phyloP scores from a whole-genome alignment of 306 rosid genomes.

The Vigna unguiculata region DNA sequence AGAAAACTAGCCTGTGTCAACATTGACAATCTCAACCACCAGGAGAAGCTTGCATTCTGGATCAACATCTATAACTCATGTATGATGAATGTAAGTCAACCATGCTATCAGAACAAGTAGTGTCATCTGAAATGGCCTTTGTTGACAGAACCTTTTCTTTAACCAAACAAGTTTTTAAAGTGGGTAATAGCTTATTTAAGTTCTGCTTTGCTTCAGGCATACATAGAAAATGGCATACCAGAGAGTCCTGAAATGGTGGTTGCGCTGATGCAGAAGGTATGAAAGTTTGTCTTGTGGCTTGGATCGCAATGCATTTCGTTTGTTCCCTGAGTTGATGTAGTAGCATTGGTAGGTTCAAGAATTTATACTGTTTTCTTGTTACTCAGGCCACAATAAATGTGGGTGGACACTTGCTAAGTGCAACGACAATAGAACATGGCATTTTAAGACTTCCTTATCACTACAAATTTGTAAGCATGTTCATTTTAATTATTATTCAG shows the following conservation, averaged over 20 bases:
- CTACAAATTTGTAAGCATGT: constrained; percentile 70
- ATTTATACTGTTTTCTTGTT: constrained; percentile 40
- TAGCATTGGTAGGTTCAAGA: constrained; percentile 7
- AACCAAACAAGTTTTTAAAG: background rate
- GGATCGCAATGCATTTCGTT: background rate
- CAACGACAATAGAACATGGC: constrained; percentile 81
- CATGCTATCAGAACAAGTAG: background rate
- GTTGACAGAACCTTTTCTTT: background rate
- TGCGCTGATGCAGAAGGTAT: constrained; percentile 73
- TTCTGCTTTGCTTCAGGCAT: constrained; percentile 60
- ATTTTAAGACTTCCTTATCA: constrained; percentile 83
- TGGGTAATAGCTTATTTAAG: background rate
- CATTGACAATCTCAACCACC: constrained; percentile 66
- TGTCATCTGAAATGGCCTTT: background rate
- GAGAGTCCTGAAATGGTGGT: constrained; percentile 76
- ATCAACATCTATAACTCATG: constrained; percentile 87
- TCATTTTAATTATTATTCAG: background rate
- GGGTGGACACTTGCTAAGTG: constrained; percentile 73
- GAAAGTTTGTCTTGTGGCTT: background rate
- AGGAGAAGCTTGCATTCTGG: constrained; percentile 94
- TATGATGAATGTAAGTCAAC: constrained; percentile 72
- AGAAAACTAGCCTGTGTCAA: constrained; percentile 75
- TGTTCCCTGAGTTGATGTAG: background rate
- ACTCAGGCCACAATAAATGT: constrained; percentile 79
- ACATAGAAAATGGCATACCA: constrained; percentile 71